Evolutionary conservation across 257 asterid species (phyloP).

Genomic region (Solanum chiquidenum): DNA sequence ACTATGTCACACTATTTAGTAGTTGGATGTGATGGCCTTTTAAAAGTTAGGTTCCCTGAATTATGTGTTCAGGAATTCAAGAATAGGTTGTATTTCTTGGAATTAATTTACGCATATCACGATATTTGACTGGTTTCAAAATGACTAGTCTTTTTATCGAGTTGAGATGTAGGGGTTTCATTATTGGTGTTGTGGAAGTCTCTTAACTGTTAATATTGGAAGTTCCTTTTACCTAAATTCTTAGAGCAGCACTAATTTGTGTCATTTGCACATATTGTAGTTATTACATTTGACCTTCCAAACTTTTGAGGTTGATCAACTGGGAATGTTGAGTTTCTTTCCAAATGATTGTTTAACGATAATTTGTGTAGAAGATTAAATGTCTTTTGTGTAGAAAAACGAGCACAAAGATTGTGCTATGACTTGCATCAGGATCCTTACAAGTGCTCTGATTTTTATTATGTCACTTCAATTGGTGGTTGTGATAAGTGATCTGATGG

Average conservation of each 20-base stretch:
- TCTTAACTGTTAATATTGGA: not conserved
- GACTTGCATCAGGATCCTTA: not conserved
- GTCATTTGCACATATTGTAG: not conserved
- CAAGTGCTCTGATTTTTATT: not conserved
- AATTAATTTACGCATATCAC: not conserved
- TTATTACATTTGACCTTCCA: not conserved
- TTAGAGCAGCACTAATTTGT: not conserved
- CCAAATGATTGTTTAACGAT: not conserved
- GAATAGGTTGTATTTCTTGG: not conserved
- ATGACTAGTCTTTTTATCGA: not conserved
- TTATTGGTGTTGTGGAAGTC: not conserved
- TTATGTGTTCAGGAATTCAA: conserved; percentile 1
- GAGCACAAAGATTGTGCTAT: not conserved
- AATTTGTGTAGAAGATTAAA: not conserved
- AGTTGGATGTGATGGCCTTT: conserved; percentile 1
- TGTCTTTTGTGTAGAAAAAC: not conserved
- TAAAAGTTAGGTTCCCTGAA: not conserved
- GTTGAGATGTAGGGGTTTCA: not conserved
- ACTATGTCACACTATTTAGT: not conserved
- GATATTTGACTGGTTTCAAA: not conserved
- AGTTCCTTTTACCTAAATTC: not conserved
- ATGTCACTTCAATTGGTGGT: not conserved
- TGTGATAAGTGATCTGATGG: not conserved
- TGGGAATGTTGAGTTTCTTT: not conserved
- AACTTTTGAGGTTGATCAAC: not conserved